Base-by-base conservation (phyloP, 768 basidiomycete species). In the Crassisporium funariophilum region DNA sequence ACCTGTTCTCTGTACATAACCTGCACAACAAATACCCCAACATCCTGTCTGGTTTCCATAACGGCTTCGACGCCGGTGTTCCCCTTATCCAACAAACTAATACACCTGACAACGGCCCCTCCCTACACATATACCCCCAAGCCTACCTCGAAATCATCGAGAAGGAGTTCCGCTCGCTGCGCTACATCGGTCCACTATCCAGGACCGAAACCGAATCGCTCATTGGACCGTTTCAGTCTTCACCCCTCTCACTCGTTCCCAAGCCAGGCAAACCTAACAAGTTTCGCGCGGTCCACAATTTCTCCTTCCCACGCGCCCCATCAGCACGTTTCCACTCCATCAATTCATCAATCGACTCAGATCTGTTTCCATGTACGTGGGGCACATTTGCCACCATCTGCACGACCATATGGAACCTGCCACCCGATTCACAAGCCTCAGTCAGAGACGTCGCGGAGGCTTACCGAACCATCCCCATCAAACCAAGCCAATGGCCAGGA, bases 321-420 rank as follows among this genome's bases (percentile, higher is more conserved):
- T 39, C 36, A 19, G 49, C 47, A 4, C n/a, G 17, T 0, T 1
- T 5, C 8, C 21, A 46, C 0, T 73, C 71, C 0, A 66, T 75
- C 16, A 75, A 75, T 23, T 50, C 47, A 0, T 12, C 35, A 2
- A 67, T 78, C 5, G 36, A 69, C 27, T 52, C 71, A 0, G 41
- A n/a, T 9, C 52, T 12, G 65, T 69, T 44, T 38, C 75, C 74
- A 0, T 73, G 71, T 57, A 70, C 68, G 0, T 77, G 73, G 75
- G 73, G 72, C 1, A 76, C 73, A 0, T 77, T 78, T 41, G 41
- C 54, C 0, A 57, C 62, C 0, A 46, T 74, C 0, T 66, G 52
- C 16, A 45, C 62, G 12, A 40, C 67, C 19, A 57, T 74, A 0
- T 58, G 37, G 1, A 44, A 53, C 1, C 68, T 76, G 0, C 74